phyloP scores from a whole-genome alignment of 2,329 filamentous ascomycete genomes.

The Penicillium paneum region DNA sequence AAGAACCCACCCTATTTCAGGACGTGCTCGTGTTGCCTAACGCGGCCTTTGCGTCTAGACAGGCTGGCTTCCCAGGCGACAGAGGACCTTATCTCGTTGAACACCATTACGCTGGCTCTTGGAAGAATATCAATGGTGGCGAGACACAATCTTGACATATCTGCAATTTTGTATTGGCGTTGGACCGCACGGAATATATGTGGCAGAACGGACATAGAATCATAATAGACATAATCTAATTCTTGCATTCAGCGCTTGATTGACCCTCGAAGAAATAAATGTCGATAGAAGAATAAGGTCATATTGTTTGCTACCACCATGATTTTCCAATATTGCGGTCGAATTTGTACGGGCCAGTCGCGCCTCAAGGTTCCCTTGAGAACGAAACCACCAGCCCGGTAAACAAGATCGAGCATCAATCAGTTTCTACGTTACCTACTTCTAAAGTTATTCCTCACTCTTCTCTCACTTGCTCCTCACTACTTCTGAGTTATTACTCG shows the following conservation, averaged over 20 bases:
- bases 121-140: conserved; percentile 14
- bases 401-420: background rate
- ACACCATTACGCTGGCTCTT: conserved; percentile 19
- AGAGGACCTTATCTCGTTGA: conserved; percentile 13
- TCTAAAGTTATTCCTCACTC: too few relatives aligned
- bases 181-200: background rate
- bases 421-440: background rate
- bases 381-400: background rate
- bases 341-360: too few relatives aligned
- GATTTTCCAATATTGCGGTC: background rate
- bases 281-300: background rate
- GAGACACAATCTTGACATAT: background rate
- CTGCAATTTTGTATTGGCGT: background rate
- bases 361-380: background rate
- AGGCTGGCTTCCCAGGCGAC: conserved; percentile 8
- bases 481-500: too few relatives aligned
- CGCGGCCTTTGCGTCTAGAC: conserved; percentile 14
- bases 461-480: background rate
- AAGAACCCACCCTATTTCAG: conserved; percentile 8
- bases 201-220: background rate
- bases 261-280: background rate
- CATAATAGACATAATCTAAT: background rate
- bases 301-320: background rate
- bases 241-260: background rate
- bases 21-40: conserved; percentile 17